phyloP scores from a whole-genome alignment of 495 filamentous ascomycete species.

The Delitschia confertaspora region DNA sequence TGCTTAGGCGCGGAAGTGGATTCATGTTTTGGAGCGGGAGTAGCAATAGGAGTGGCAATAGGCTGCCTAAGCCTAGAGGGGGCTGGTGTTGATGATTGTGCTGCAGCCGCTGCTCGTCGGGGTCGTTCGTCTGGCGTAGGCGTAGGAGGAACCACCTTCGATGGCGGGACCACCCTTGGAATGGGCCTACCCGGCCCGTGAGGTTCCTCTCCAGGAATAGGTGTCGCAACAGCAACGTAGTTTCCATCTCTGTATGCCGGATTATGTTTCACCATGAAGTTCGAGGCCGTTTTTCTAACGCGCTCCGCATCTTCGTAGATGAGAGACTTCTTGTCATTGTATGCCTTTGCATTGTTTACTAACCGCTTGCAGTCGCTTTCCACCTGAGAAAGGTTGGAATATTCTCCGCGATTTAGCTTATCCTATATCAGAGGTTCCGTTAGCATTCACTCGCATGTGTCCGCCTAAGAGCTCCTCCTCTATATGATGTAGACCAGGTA shows the following conservation, averaged over 20 bases:
- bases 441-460: slow-evolving; percentile 5
- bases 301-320: slow-evolving; percentile 67
- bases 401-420: slow-evolving; percentile 56
- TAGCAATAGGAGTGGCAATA: too few species aligned
- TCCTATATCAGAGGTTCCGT: slow-evolving; percentile 29
- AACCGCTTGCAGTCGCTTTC: slow-evolving; percentile 71
- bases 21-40: slow-evolving; percentile 36
- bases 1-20: too few species aligned
- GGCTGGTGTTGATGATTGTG: slow-evolving; percentile 5
- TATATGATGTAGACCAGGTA: neutral
- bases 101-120: slow-evolving; percentile 18
- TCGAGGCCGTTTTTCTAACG: slow-evolving; percentile 63
- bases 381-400: slow-evolving; percentile 51
- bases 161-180: neutral
- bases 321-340: slow-evolving; percentile 54
- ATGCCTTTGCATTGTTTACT: slow-evolving; percentile 66
- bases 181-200: slow-evolving; percentile 4
- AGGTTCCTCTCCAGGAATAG: slow-evolving; percentile 43
- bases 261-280: slow-evolving; percentile 66
- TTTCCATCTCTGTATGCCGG: slow-evolving; percentile 56
- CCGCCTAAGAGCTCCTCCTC: too few species aligned
- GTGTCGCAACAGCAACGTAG: slow-evolving; percentile 56
- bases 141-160: neutral
- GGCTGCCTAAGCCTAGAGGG: slow-evolving; percentile 15
- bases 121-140: slow-evolving; percentile 17